These are phyloP conservation scores for Pseudozyma hubeiensis DNA, from an alignment of 1,284 basidiomycete species.

Conservation along the genomic window DNA sequence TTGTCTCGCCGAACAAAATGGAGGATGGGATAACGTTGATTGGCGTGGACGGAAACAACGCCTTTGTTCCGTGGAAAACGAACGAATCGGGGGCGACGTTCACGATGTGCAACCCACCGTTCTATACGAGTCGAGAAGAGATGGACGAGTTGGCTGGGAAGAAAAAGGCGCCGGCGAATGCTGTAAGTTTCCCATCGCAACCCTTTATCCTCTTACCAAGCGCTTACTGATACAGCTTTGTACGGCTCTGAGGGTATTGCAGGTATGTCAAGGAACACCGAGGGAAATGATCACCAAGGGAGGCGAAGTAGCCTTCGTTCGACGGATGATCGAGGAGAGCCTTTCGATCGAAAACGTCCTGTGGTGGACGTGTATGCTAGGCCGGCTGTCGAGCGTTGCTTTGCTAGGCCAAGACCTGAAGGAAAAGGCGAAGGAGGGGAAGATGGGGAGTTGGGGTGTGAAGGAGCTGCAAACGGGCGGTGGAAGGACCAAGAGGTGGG, in stretches of 20 bases:
- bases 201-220: too few species aligned
- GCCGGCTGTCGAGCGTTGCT: constrained; percentile 81
- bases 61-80: constrained; percentile 71
- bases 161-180: constrained; percentile 35
- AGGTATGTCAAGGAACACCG: constrained; percentile 76
- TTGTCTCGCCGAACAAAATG: constrained; percentile 74
- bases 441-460: constrained; percentile 81
- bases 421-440: constrained; percentile 51
- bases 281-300: constrained; percentile 88
- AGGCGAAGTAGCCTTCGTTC: constrained; percentile 84
- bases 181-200: constrained; percentile 21
- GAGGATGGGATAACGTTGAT: constrained; percentile 73
- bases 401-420: constrained; percentile 76
- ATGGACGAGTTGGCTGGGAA: constrained; percentile 68
- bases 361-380: constrained; percentile 93
- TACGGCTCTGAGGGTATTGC: neutral
- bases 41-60: constrained; percentile 69
- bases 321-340: constrained; percentile 82
- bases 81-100: constrained; percentile 65
- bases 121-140: constrained; percentile 81
- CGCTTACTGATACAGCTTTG: too few species aligned
- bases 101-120: constrained; percentile 95
- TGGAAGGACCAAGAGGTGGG: constrained; percentile 88
- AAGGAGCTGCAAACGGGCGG: constrained; percentile 78
- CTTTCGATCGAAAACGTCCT: constrained; percentile 69